phyloP scores from a whole-genome alignment of 306 rosid species.

The Prunus mongolica region DNA sequence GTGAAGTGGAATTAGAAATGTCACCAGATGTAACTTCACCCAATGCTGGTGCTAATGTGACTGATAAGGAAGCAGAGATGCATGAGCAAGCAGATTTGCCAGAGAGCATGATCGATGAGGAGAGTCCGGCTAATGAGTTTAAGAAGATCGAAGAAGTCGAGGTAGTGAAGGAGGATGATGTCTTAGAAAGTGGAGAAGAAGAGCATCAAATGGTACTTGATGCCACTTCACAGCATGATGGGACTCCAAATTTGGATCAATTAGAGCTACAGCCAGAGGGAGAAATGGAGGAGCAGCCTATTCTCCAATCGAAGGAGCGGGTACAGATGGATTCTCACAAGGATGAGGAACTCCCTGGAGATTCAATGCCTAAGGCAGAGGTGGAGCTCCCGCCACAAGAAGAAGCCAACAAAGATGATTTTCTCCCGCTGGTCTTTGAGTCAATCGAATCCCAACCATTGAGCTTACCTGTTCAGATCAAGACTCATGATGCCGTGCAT shows the following conservation, averaged over 20 bases:
- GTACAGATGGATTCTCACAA: slow-evolving; percentile 6
- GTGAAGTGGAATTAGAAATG: neutral
- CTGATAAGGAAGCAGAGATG: neutral
- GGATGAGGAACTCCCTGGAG: slow-evolving; percentile 13
- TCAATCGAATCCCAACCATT: neutral
- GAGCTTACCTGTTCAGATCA: neutral
- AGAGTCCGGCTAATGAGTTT: neutral
- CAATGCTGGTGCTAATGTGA: neutral
- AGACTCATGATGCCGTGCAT: neutral
- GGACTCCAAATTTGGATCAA: neutral
- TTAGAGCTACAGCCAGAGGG: neutral
- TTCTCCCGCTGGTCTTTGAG: neutral
- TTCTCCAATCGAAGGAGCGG: slow-evolving; percentile 19
- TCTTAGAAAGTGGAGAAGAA: neutral
- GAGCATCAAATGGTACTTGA: neutral
- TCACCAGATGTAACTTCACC: neutral
- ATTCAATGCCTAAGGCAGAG: neutral
- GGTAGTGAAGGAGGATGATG: neutral
- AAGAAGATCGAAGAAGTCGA: neutral
- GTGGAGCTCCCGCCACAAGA: neutral
- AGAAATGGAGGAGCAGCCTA: slow-evolving; percentile 21
- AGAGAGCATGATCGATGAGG: slow-evolving; percentile 12
- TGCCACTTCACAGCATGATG: neutral
- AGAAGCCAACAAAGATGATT: neutral
- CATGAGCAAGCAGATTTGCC: slow-evolving; percentile 18